phyloP scores from a whole-genome alignment of 257 asterid species.

The Leonotis leonurus region DNA sequence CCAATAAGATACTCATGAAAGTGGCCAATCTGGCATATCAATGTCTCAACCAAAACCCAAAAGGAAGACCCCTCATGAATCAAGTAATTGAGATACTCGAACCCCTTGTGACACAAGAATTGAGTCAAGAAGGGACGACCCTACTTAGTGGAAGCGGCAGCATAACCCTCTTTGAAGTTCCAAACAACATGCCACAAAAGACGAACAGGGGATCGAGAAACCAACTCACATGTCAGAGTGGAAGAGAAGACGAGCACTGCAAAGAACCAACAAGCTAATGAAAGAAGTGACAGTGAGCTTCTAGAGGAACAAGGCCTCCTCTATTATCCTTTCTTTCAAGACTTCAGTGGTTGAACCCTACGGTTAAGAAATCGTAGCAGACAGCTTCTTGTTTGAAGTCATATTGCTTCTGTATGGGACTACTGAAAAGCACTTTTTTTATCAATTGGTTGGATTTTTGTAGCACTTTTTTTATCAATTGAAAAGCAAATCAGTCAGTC shows the following conservation, averaged over 20 bases:
- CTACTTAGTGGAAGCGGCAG: slow-evolving; percentile 39
- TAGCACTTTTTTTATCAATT: background rate
- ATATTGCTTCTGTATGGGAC: too few species aligned
- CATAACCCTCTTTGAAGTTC: slow-evolving; percentile 66
- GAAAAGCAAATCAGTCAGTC: background rate
- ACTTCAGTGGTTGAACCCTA: slow-evolving; percentile 3
- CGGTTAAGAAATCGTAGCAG: background rate
- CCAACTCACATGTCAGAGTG: slow-evolving; percentile 21
- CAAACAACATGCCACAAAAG: slow-evolving; percentile 18
- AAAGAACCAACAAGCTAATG: slow-evolving; percentile 20
- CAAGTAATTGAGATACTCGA: slow-evolving; percentile 82
- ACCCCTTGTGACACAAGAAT: slow-evolving; percentile 50
- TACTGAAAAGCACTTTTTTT: too few species aligned
- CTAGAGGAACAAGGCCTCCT: slow-evolving; percentile 37
- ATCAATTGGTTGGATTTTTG: background rate
- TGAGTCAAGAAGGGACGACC: slow-evolving; percentile 31
- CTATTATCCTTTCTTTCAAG: slow-evolving; percentile 18
- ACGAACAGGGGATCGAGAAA: background rate
- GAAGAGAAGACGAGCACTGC: slow-evolving; percentile 23
- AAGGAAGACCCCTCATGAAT: slow-evolving; percentile 78
- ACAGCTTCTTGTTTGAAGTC: background rate
- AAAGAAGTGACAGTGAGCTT: slow-evolving; percentile 57
- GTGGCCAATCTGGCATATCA: slow-evolving; percentile 77
- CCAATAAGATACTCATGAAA: slow-evolving; percentile 49
- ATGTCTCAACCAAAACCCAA: slow-evolving; percentile 88